Conservation (phyloP, 305 asterid species). For the Fraxinus ornus region DNA sequence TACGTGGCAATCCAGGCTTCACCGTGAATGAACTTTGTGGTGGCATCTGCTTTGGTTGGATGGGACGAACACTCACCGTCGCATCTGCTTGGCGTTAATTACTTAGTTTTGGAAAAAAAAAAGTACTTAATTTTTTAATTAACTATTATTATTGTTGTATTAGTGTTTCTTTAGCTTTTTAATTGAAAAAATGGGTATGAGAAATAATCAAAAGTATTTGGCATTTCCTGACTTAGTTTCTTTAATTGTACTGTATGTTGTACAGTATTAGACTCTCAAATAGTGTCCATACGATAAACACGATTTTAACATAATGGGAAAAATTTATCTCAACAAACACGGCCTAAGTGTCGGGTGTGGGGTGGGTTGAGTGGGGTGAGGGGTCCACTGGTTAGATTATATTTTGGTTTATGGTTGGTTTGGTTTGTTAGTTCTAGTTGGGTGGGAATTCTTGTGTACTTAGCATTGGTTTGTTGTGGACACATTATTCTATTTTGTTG, state of each 20-base stretch:
- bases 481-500: slow-evolving; percentile 3
- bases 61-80: slow-evolving; percentile 78
- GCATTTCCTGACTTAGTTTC: slow-evolving; percentile 11
- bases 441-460: slow-evolving; percentile 35
- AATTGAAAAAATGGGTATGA: neutral
- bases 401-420: neutral
- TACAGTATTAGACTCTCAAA: slow-evolving; percentile 6
- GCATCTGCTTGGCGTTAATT: slow-evolving; percentile 83
- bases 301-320: neutral
- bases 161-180: slow-evolving; percentile 22
- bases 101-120: neutral
- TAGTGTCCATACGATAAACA: neutral
- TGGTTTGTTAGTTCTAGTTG: neutral
- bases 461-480: slow-evolving; percentile 12
- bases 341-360: neutral
- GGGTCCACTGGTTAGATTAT: slow-evolving; percentile 33
- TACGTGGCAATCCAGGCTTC: slow-evolving; percentile 87
- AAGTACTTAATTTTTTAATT: slow-evolving; percentile 8
- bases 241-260: neutral
- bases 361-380: neutral
- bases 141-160: slow-evolving; percentile 19
- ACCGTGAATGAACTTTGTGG: slow-evolving; percentile 65
- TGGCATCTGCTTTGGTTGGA: slow-evolving; percentile 82
- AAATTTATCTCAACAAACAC: neutral
- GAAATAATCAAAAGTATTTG: slow-evolving; percentile 17